A percentile compares a stretch with the other conserved stretches of the same genome.
phyloP scores from a whole-genome alignment of 2,329 filamentous ascomycete species.

The Trichoderma polysporum region DNA sequence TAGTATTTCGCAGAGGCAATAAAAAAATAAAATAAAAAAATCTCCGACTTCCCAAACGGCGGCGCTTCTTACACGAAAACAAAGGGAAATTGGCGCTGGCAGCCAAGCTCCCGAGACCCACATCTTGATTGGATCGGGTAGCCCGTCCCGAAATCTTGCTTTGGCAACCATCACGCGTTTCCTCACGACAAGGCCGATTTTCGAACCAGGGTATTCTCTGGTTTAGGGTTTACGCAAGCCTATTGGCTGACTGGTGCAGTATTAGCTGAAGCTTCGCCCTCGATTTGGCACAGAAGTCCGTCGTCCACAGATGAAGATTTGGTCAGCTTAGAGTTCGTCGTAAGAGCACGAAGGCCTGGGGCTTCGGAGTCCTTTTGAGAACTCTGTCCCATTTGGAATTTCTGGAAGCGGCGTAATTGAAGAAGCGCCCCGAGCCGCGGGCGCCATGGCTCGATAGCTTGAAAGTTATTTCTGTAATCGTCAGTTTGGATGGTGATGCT shows the following conservation, averaged over 20 bases:
- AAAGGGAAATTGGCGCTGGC: background rate
- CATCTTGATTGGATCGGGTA: conserved; percentile 15
- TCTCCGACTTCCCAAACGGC: background rate
- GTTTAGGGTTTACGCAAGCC: conserved; percentile 1
- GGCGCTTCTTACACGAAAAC: background rate
- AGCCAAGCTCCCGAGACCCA: background rate
- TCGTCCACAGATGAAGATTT: background rate
- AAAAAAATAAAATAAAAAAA: background rate
- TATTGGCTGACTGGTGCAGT: background rate
- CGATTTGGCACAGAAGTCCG: background rate
- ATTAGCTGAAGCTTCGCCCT: conserved; percentile 4
- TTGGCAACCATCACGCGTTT: conserved; percentile 2
- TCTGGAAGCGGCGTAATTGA: background rate
- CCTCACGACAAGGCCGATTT: background rate
- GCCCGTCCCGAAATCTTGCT: conserved; percentile 11
- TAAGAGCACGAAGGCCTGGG: background rate
- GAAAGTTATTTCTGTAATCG: background rate
- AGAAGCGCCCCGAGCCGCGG: conserved; percentile 7
- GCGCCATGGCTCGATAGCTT: conserved; percentile 4
- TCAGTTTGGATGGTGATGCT: background rate
- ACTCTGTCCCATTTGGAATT: background rate
- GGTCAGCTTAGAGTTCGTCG: background rate
- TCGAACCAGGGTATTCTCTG: background rate
- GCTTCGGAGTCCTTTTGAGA: conserved; percentile 1
- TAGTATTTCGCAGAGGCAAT: background rate